Percentiles rank a stretch among this genome's conserved stretches.
Evolutionary conservation across 1,284 basidiomycete species (phyloP).

Genomic region (Rhodotorula sp.): DNA sequence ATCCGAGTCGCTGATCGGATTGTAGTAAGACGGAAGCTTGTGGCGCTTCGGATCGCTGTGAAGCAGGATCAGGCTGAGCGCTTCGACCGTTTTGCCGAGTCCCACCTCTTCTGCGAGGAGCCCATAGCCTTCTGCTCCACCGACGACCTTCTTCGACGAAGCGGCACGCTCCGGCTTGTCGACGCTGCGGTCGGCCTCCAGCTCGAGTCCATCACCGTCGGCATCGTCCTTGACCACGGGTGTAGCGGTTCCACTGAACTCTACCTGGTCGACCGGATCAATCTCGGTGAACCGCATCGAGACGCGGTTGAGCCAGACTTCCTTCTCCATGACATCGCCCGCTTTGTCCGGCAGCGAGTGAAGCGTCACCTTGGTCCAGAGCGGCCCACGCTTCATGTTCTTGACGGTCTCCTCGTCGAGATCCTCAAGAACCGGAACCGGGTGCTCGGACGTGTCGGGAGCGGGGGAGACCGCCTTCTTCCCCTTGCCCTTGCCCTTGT

Average conservation of each 20-base stretch:
- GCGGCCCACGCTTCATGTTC: slow-evolving; percentile 22
- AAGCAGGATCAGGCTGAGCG: slow-evolving; percentile 47
- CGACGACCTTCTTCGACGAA: slow-evolving; percentile 1
- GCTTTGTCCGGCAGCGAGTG: background rate
- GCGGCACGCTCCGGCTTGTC: background rate
- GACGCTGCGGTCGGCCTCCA: background rate
- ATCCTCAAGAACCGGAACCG: slow-evolving; percentile 6
- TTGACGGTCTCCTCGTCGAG: slow-evolving; percentile 2
- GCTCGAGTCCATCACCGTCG: background rate
- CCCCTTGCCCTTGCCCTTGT: background rate
- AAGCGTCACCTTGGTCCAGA: slow-evolving; percentile 34
- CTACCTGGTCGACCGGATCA: slow-evolving; percentile 17
- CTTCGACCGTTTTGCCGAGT: slow-evolving; percentile 52
- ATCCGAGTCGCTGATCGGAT: slow-evolving; percentile 26
- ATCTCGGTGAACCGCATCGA: slow-evolving; percentile 37
- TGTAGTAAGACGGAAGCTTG: slow-evolving; percentile 31
- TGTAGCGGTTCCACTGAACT: slow-evolving; percentile 23
- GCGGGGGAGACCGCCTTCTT: background rate
- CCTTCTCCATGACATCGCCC: background rate
- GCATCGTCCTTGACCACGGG: slow-evolving; percentile 9
- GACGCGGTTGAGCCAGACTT: slow-evolving; percentile 29
- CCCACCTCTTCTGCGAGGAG: slow-evolving; percentile 50
- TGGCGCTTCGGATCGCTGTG: slow-evolving; percentile 28
- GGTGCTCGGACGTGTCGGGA: background rate
- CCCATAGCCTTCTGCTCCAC: slow-evolving; percentile 20